Conservation (phyloP, 768 basidiomycete genomes). For the Mycena metata region DNA sequence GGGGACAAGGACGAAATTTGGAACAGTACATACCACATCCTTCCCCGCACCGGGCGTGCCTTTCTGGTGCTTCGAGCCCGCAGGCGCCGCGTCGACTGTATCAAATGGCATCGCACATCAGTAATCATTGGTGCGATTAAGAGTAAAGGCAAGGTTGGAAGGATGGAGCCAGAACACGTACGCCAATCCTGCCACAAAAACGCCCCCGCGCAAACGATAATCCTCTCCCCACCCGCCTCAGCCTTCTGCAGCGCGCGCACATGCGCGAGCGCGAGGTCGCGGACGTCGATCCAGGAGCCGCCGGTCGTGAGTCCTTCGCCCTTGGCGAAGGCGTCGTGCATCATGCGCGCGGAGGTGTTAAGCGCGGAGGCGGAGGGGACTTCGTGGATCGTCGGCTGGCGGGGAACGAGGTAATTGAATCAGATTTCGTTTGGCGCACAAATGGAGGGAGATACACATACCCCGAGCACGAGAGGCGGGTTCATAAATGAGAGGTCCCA, state of each 20-base stretch:
- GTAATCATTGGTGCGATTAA: no score
- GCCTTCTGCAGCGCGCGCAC: constrained; percentile 60
- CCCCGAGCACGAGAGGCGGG: constrained; percentile 63
- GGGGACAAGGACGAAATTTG: no score
- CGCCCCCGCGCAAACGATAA: constrained; percentile 58
- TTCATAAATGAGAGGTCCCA: constrained; percentile 69
- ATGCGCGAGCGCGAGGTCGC: constrained; percentile 68
- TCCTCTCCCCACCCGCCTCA: constrained; percentile 65
- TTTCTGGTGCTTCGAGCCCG: constrained; percentile 44
- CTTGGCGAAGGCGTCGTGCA: constrained; percentile 49
- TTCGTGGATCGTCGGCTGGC: constrained; percentile 55
- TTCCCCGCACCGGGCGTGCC: constrained; percentile 52
- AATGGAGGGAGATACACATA: constrained; percentile 12
- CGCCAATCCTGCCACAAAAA: constrained; percentile 42
- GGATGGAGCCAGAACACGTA: constrained; percentile 27
- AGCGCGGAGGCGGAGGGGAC: constrained; percentile 47
- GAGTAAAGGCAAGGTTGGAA: neutral
- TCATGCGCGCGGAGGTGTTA: constrained; percentile 51
- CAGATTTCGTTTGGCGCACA: no score
- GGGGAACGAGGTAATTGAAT: no score
- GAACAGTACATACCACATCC: constrained; percentile 25
- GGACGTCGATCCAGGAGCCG: constrained; percentile 58
- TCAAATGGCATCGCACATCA: neutral
- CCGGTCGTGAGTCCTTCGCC: constrained; percentile 40
- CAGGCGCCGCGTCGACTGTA: constrained; percentile 32